Percentiles rank a stretch among this genome's conserved stretches.
Evolutionary conservation across 179 eudicot species (phyloP).

Genomic region (Heliamphora ciliata): DNA sequence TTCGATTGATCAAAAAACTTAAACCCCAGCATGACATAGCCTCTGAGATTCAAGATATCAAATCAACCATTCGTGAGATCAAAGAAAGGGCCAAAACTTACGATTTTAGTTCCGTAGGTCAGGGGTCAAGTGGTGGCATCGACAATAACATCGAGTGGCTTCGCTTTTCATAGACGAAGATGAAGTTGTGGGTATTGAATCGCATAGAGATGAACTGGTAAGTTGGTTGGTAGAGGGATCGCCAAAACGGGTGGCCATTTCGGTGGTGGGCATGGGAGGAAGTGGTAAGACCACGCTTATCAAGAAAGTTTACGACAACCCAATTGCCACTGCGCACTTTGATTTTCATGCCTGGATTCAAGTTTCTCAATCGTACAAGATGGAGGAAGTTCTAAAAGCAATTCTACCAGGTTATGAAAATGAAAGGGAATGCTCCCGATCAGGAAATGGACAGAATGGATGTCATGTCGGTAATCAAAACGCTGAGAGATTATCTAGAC

Average conservation of each 20-base stretch:
- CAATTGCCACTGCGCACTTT: background rate
- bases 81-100: background rate
- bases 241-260: background rate
- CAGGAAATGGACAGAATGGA: background rate
- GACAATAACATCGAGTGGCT: background rate
- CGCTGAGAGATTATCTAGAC: conserved; percentile 3
- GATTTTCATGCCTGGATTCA: conserved; percentile 4
- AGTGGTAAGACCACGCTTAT: conserved; percentile 11
- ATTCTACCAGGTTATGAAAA: background rate
- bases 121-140: background rate
- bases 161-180: conserved; percentile 2
- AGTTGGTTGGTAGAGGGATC: background rate
- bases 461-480: background rate
- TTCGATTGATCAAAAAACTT: background rate
- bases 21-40: background rate
- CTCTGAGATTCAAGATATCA: conserved; percentile 2
- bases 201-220: background rate
- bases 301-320: background rate
- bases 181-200: background rate
- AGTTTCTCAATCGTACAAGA: conserved; percentile 14
- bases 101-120: background rate
- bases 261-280: background rate
- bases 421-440: background rate
- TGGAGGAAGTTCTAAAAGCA: background rate
- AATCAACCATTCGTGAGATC: background rate